Evolutionary conservation across 306 rosid genomes (phyloP), one percentile per base, ranked within the genome.

Genomic region (Nissolia schottii): DNA sequence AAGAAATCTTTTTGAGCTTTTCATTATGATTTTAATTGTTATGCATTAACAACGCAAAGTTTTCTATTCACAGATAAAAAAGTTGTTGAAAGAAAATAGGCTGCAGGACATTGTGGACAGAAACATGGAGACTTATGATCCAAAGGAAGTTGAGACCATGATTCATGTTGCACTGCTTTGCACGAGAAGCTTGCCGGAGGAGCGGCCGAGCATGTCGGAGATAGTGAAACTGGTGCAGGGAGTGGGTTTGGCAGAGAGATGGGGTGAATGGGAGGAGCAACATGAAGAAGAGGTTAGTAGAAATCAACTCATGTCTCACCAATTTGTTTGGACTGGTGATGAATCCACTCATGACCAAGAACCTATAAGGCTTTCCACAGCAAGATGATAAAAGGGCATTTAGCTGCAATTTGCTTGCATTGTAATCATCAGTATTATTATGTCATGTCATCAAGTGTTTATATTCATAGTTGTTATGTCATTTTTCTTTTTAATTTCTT

Each of bases 211-310:
- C 7, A 88, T 85, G 93, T 65, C 85, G 1, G 67, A 88, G 68
- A 87, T 88, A 19, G 78, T 85, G 16, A 53, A 59, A 57, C 45
- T 88, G 80, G 81, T 88, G 68, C 70, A 56, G 46, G 90, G 87
- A 63, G 85, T 70, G 20, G 86, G 78, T 14, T 59, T 88, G 60
- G 82, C 82, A 12, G 84, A 88, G 74, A 79, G 88, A 76, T 85
- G 93, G 93, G 88, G 74, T 1, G 78, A 83, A 43, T 88, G 90
- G 93, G 82, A 83, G 93, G 82, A 83, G 79, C 83, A 81, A 35
- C 83, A 77, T 14, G 51, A 45, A 16, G 89, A 85, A 58, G 82
- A 77, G 64, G 78, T 12, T 14, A 83, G 85, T 72, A 82, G n/a
- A n/a, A n/a, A 46, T 74, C 80, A 32, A 9, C 79, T 38, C 19